Percentiles rank a stretch among this genome's conserved stretches.
Evolutionary conservation across 1,139 yeast species (phyloP).

Genomic region (Fermentozyma sake): DNA sequence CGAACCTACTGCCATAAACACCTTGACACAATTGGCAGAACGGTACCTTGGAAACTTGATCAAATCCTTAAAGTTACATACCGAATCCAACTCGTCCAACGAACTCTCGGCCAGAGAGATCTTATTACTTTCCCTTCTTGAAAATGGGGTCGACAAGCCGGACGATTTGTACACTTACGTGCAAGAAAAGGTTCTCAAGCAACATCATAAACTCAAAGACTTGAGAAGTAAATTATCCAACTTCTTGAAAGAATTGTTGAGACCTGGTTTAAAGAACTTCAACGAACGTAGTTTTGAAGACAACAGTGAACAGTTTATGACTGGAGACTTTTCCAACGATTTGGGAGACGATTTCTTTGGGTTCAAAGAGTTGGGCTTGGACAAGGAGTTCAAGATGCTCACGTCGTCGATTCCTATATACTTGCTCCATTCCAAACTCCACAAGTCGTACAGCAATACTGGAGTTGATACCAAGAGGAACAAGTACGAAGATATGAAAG

Average conservation of each 20-base stretch:
- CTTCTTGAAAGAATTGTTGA: conserved; percentile 72
- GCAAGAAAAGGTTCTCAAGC: conserved; percentile 68
- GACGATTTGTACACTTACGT: conserved; percentile 72
- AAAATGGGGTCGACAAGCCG: conserved; percentile 82
- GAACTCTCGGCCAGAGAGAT: conserved; percentile 42
- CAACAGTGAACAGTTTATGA: conserved; percentile 87
- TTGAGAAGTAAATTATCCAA: conserved; percentile 63
- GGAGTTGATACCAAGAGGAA: conserved; percentile 45
- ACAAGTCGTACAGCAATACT: conserved; percentile 42
- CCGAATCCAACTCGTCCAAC: conserved; percentile 59
- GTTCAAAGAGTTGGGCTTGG: conserved; percentile 87
- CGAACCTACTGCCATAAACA: conserved; percentile 71
- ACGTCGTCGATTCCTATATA: conserved; percentile 88
- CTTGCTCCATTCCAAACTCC: conserved; percentile 73
- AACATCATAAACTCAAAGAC: conserved; percentile 64
- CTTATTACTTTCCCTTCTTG: conserved; percentile 61
- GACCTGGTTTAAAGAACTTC: conserved; percentile 76
- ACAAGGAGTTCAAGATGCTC: conserved; percentile 84
- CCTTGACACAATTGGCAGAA: conserved; percentile 80
- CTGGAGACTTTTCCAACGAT: conserved; percentile 91
- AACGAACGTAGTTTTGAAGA: conserved; percentile 80
- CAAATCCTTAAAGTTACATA: conserved; percentile 62
- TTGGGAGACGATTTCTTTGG: conserved; percentile 97
- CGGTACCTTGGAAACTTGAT: conserved; percentile 73
- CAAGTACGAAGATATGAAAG: conserved; percentile 61